These are phyloP conservation scores for Cordyceps pruinosa DNA, from an alignment of 2,329 filamentous ascomycete species.

Conservation along the genomic window DNA sequence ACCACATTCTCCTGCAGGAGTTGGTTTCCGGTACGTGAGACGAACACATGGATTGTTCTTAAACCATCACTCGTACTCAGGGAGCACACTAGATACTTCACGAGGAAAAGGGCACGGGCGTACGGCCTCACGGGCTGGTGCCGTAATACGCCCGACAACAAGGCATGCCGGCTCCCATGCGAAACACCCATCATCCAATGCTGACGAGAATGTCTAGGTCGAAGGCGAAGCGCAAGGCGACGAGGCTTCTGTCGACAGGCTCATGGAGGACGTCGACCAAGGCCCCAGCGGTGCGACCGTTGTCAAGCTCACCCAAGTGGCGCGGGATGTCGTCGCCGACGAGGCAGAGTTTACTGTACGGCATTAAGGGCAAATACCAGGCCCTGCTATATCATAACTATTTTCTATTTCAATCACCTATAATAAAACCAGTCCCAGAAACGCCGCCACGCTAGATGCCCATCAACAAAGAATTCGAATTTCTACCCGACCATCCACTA, in stretches of 20 bases:
- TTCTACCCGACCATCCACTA: conserved; percentile 20
- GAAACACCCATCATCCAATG: conserved; percentile 13
- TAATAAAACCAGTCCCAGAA: background rate
- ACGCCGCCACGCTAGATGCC: conserved; percentile 12
- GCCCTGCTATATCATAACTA: background rate
- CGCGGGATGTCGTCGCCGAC: conserved; percentile 56
- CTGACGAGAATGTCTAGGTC: conserved; percentile 49
- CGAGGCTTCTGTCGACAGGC: conserved; percentile 55
- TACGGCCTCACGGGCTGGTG: conserved; percentile 55
- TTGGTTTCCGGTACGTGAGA: conserved; percentile 44
- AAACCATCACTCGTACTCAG: background rate
- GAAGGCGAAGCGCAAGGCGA: conserved; percentile 82
- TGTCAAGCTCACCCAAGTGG: conserved; percentile 62
- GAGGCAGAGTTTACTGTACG: conserved; percentile 61
- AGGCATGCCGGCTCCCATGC: conserved; percentile 28
- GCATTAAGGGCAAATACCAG: conserved; percentile 20
- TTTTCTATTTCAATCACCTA: background rate
- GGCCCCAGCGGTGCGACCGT: conserved; percentile 70
- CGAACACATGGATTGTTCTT: no score
- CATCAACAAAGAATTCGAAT: background rate
- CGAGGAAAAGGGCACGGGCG: conserved; percentile 43
- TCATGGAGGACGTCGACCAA: conserved; percentile 67
- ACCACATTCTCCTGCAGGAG: conserved; percentile 35
- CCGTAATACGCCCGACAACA: conserved; percentile 49
- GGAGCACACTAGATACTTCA: conserved; percentile 41